Evolutionary conservation across 192 early-diverging fungal species (phyloP), one percentile per base, ranked within the genome.

Genomic region (Diversispora epigaea): DNA sequence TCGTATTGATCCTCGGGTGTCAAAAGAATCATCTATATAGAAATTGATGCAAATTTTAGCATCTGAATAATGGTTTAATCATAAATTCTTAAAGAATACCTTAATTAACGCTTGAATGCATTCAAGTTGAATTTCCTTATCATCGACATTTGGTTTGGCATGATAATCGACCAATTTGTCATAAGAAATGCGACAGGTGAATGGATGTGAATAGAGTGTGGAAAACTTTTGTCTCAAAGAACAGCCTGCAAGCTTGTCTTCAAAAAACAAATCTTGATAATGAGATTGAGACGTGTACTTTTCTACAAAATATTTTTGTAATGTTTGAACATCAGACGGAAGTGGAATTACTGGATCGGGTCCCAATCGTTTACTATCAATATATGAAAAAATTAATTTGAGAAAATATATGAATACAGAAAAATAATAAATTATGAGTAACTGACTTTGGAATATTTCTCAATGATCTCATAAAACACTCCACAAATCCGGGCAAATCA

Each of bases 1-100:
- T 66, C 71, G 47, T 78, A 78, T 55, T 74, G 60, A 73, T 78
- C 77, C 9, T 78, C 77, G 0, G 77, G 77, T 14, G 77, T 78
- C 62, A 73, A 54, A 21, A 78, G 77, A 46, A 78, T 78, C 72
- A 78, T 78, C 77, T 78, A 39, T 15, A 39, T 17, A 17, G n/a
- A 54, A 50, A 40, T 43, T 44, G 21, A 65, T 68, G 2, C 25
- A 32, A 32, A 32, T 32, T 32, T 32, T 32, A 32, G 2, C 2
- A 32, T 32, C 25, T 39, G 41, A 19, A 12, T 44, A 19, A 21
- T 25, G 43, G 14, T 54, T 40, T 52, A 39, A 76, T 8, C 4
- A 22, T 39, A 4, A 0, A 41, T 47, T 32, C 14, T 12, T 11
- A 15, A 50, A 50, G 15, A 6, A 8, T 55, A 77, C 76, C 76